Evolutionary conservation across 2,329 filamentous ascomycete species (phyloP).

Genomic region (Graphilbum ipis-grandicollis): DNA sequence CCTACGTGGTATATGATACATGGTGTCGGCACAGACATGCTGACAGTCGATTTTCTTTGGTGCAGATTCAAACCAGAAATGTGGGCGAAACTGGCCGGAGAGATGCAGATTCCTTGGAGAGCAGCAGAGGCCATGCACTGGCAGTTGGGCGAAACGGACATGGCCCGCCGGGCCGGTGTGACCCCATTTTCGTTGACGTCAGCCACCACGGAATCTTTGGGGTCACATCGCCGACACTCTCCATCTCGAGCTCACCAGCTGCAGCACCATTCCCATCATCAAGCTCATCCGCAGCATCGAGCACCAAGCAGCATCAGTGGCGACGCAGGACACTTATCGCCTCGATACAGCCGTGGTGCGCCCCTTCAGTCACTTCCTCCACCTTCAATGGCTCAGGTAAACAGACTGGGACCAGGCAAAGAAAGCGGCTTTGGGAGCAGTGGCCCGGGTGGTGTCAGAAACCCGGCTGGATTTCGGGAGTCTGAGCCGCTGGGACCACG

Average conservation of each 20-base stretch:
- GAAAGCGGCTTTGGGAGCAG: neutral
- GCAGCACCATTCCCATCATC: constrained; percentile 19
- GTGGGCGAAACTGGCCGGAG: constrained; percentile 91
- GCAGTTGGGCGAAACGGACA: constrained; percentile 84
- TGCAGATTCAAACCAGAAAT: constrained; percentile 92
- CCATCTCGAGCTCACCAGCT: constrained; percentile 16
- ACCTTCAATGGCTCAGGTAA: constrained; percentile 6
- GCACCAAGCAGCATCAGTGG: neutral
- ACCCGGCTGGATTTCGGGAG: neutral
- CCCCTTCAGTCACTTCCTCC: constrained; percentile 4
- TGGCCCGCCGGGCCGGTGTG: constrained; percentile 82
- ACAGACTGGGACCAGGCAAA: constrained; percentile 13
- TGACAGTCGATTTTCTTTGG: too few species aligned
- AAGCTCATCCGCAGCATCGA: neutral
- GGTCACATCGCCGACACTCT: constrained; percentile 16
- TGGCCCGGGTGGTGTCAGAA: neutral
- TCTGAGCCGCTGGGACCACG: neutral
- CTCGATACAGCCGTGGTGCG: constrained; percentile 23
- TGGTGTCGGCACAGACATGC: too few species aligned
- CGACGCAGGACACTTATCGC: constrained; percentile 18
- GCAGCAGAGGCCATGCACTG: constrained; percentile 97
- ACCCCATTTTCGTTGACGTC: constrained; percentile 68
- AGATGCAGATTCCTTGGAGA: constrained; percentile 89
- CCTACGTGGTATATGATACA: neutral
- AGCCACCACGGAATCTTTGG: constrained; percentile 18